Evolutionary conservation across 2,329 filamentous ascomycete species (phyloP).

Genomic region (Trichoderma asperellum): DNA sequence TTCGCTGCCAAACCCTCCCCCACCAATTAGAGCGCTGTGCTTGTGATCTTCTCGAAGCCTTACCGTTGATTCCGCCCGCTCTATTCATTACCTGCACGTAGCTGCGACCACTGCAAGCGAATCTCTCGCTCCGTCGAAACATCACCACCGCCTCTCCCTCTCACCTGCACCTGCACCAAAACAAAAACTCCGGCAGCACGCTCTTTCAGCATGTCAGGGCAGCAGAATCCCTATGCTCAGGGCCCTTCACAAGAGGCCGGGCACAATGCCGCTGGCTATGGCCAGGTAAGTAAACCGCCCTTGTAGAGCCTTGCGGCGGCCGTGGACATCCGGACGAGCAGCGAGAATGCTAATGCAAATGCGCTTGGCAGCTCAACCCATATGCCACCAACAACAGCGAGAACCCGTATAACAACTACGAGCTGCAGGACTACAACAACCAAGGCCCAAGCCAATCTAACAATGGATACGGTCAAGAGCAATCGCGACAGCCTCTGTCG

Average conservation of each 20-base stretch:
- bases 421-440: conserved; percentile 58
- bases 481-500: conserved; percentile 50
- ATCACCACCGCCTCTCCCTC: conserved; percentile 15
- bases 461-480: conserved; percentile 28
- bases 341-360: conserved; percentile 10
- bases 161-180: neutral
- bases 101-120: conserved; percentile 6
- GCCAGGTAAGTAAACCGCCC: conserved; percentile 31
- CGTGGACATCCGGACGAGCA: neutral
- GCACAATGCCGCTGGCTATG: conserved; percentile 29
- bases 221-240: conserved; percentile 35
- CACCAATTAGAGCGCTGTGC: conserved; percentile 22
- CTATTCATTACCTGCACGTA: conserved; percentile 9
- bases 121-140: conserved; percentile 13
- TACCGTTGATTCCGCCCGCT: conserved; percentile 13
- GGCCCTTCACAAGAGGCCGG: conserved; percentile 32
- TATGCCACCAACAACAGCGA: conserved; percentile 49
- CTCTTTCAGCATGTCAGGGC: conserved; percentile 33
- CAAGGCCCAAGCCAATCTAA: neutral
- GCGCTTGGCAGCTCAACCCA: conserved; percentile 30
- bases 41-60: conserved; percentile 25
- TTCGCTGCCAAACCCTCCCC: neutral
- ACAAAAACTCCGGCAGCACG: neutral
- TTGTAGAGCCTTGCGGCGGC: conserved; percentile 2
- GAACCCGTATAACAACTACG: conserved; percentile 57